These are phyloP conservation scores for Xylaria sp. DNA, from an alignment of 2,329 filamentous ascomycete genomes.

Conservation along the genomic window DNA sequence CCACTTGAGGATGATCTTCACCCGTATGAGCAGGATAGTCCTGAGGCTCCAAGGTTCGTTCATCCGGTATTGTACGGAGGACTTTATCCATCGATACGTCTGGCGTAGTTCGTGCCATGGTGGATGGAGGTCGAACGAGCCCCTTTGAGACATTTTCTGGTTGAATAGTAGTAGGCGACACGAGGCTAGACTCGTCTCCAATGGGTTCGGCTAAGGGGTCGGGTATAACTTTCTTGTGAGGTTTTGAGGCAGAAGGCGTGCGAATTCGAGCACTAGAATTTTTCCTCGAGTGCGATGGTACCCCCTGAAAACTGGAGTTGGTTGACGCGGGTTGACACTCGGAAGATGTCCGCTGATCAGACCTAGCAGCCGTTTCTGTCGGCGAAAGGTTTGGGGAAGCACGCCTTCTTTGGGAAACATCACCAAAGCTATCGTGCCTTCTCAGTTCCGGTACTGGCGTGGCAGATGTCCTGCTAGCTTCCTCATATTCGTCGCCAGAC, in stretches of 20 bases:
- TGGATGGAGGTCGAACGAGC: conserved; percentile 26
- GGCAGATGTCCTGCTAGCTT: conserved; percentile 10
- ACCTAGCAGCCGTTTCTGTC: conserved; percentile 16
- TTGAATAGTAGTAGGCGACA: conserved; percentile 22
- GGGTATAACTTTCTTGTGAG: conserved; percentile 25
- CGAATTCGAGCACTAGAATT: conserved; percentile 37
- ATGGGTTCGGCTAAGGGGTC: conserved; percentile 30
- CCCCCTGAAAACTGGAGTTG: conserved; percentile 10
- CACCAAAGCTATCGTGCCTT: conserved; percentile 1
- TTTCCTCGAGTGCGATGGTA: conserved; percentile 29
- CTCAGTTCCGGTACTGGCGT: conserved; percentile 12
- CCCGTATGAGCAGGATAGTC: conserved; percentile 10
- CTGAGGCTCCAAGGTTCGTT: conserved; percentile 15
- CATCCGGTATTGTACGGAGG: conserved; percentile 18
- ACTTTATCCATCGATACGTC: conserved; percentile 25
- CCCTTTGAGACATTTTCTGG: conserved; percentile 30
- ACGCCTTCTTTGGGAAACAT: conserved; percentile 11
- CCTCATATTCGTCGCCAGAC: conserved; percentile 19
- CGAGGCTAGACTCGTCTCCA: conserved; percentile 23
- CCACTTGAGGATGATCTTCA: conserved; percentile 24
- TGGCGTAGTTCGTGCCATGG: conserved; percentile 25
- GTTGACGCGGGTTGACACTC: conserved; percentile 18
- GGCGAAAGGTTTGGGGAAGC: conserved; percentile 11
- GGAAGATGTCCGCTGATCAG: conserved; percentile 12
- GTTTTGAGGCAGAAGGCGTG: conserved; percentile 32